Conservation (phyloP, 2,329 filamentous ascomycete species). For the Ascochyta pisi region DNA sequence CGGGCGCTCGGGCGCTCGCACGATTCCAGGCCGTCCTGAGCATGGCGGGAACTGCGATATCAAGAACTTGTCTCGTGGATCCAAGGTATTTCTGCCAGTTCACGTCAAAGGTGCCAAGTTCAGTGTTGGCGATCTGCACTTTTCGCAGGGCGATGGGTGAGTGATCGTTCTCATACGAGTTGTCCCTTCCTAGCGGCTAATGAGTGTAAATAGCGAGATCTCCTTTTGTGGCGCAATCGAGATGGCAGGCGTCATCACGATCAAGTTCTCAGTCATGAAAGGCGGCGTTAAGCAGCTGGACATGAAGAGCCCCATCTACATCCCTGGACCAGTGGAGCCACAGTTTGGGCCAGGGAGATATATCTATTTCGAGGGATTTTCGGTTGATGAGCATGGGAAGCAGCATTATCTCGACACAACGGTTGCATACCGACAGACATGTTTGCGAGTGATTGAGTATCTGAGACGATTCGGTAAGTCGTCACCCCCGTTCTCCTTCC, state of each 20-base stretch:
- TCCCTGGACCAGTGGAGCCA: slow-evolving; percentile 85
- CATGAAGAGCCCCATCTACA: slow-evolving; percentile 84
- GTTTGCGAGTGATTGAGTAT: slow-evolving; percentile 79
- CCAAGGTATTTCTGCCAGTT: slow-evolving; percentile 85
- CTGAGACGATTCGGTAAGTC: slow-evolving; percentile 70
- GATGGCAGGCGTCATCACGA: slow-evolving; percentile 89
- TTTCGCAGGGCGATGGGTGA: slow-evolving; percentile 77
- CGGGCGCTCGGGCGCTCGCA: slow-evolving; percentile 79
- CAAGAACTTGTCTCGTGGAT: slow-evolving; percentile 81
- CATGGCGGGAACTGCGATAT: slow-evolving; percentile 93
- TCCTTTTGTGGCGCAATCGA: slow-evolving; percentile 81
- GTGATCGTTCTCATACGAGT: background rate
- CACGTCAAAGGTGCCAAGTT: slow-evolving; percentile 89
- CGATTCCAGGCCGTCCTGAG: slow-evolving; percentile 82
- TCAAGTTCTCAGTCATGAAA: slow-evolving; percentile 90
- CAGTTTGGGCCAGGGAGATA: slow-evolving; percentile 83
- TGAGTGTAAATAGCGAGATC: slow-evolving; percentile 68
- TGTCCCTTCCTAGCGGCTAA: background rate
- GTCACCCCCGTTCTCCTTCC: background rate
- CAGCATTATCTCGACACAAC: slow-evolving; percentile 90
- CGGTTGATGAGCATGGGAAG: slow-evolving; percentile 84
- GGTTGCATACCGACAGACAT: slow-evolving; percentile 84
- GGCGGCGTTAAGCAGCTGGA: slow-evolving; percentile 75
- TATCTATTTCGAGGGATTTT: slow-evolving; percentile 89
- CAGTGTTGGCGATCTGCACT: slow-evolving; percentile 86